Conservation (phyloP, 768 basidiomycete genomes). For the Calocera viscosa region DNA sequence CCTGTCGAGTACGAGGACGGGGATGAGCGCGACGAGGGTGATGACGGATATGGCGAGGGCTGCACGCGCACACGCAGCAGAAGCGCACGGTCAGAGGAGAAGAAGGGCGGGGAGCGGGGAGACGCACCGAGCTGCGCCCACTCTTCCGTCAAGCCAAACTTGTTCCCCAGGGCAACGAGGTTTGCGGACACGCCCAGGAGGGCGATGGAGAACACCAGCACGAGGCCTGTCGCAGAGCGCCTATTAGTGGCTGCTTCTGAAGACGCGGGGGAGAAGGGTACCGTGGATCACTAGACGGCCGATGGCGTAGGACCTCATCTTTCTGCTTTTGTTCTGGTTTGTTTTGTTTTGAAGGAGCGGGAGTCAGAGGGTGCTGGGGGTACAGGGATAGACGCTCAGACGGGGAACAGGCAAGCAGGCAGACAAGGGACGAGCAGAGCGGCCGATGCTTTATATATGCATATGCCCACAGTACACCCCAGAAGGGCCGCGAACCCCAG, state of each 20-base stretch:
- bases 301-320: background rate
- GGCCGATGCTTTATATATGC: too few relatives aligned
- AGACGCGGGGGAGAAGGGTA: too few relatives aligned
- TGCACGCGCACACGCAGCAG: background rate
- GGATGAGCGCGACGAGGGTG: background rate
- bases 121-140: background rate
- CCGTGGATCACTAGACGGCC: background rate
- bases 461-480: too few relatives aligned
- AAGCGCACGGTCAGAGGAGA: too few relatives aligned
- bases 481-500: too few relatives aligned
- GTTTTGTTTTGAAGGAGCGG: too few relatives aligned
- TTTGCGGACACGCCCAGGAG: background rate
- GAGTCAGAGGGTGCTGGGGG: too few relatives aligned
- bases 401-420: too few relatives aligned
- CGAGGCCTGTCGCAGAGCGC: background rate
- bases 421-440: too few relatives aligned
- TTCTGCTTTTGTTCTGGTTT: background rate
- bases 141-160: background rate
- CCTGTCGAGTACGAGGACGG: background rate
- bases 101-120: background rate
- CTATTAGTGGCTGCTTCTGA: too few relatives aligned
- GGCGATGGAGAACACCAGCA: background rate
- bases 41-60: background rate
- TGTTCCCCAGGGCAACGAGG: background rate
- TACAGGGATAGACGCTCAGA: too few relatives aligned